Evolutionary conservation across 257 asterid genomes (phyloP).

Genomic region (Solanum stenotomum): DNA sequence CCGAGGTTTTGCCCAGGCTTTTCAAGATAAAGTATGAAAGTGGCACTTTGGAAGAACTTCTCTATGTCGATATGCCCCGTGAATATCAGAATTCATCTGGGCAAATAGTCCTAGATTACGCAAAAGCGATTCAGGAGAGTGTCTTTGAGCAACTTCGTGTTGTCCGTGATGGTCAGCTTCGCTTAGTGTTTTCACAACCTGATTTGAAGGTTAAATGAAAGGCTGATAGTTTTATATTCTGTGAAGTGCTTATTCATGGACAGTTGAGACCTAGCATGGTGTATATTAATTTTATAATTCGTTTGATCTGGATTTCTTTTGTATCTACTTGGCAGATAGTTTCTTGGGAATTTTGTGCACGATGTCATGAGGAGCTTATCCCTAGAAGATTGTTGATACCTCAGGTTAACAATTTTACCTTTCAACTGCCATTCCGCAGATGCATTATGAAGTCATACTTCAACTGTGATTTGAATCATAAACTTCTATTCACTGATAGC

Average conservation of each 20-base stretch:
- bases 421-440: neutral
- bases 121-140: constrained; percentile 95
- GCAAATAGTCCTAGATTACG: constrained; percentile 84
- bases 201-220: constrained; percentile 66
- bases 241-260: neutral
- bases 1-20: constrained; percentile 85
- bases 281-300: neutral
- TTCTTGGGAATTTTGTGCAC: constrained; percentile 99
- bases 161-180: constrained; percentile 97
- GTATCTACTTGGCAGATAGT: constrained; percentile 46
- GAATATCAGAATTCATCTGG: constrained; percentile 94
- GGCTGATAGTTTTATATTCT: neutral
- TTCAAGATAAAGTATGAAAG: constrained; percentile 87
- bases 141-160: constrained; percentile 95
- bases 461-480: neutral
- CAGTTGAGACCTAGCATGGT: neutral
- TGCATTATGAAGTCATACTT: neutral
- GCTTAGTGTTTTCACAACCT: constrained; percentile 66
- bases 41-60: constrained; percentile 88
- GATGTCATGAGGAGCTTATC: constrained; percentile 93
- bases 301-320: neutral
- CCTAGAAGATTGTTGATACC: constrained; percentile 88
- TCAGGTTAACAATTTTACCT: constrained; percentile 43
- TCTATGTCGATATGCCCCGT: constrained; percentile 91
- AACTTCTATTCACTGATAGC: neutral